phyloP scores from a whole-genome alignment of 2,329 filamentous ascomycete genomes.

The Pseudogymnoascus sp. region DNA sequence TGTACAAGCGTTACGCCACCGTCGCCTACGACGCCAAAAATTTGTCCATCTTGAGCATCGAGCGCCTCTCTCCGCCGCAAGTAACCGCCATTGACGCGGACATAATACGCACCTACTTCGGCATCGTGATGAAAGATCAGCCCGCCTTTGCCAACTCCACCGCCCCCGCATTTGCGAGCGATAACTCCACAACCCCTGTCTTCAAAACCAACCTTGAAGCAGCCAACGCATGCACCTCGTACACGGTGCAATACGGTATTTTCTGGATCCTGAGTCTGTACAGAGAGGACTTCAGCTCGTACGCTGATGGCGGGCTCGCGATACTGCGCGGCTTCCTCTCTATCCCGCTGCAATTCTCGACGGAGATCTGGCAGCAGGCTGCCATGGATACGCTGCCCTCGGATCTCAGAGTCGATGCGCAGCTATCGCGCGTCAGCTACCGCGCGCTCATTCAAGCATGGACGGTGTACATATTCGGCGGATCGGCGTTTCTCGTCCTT shows the following conservation, averaged over 20 bases:
- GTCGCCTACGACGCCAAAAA: background rate
- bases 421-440: background rate
- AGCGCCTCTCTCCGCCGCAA: background rate
- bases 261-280: conserved; percentile 1
- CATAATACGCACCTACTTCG: conserved; percentile 1
- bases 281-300: background rate
- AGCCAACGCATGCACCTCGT: background rate
- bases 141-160: background rate
- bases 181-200: background rate
- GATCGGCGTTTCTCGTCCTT: background rate
- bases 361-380: conserved; percentile 1
- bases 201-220: background rate
- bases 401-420: background rate
- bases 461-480: background rate
- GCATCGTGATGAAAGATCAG: conserved; percentile 2
- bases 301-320: conserved; percentile 1
- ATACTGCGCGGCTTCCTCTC: conserved; percentile 1
- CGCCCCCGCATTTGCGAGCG: background rate
- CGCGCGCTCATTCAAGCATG: background rate
- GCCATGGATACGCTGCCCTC: background rate
- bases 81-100: background rate
- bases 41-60: conserved; percentile 1
- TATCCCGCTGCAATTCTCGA: background rate
- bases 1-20: background rate
- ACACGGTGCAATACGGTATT: background rate